These are phyloP conservation scores for Wickerhamomyces silvicola DNA, from an alignment of 805 yeast genomes.

Conservation along the genomic window DNA sequence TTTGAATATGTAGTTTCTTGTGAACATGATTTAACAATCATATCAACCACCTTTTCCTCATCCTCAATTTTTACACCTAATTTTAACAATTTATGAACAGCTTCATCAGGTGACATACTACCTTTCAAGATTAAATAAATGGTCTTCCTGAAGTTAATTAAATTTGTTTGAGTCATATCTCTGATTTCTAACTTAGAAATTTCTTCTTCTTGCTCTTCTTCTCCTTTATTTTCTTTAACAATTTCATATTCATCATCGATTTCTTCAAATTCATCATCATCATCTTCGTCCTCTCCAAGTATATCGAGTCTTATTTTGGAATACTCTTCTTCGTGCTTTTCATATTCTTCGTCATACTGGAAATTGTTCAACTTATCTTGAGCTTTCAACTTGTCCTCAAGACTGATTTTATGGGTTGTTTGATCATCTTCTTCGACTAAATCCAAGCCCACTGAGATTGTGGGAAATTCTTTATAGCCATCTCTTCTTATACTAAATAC, in stretches of 20 bases:
- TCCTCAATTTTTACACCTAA: conserved; percentile 36
- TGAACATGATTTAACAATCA: conserved; percentile 72
- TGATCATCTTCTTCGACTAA: conserved; percentile 60
- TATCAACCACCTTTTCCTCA: conserved; percentile 55
- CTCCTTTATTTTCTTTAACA: conserved; percentile 12
- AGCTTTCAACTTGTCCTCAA: conserved; percentile 45
- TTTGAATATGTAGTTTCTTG: conserved; percentile 86
- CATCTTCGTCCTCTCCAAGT: conserved; percentile 24
- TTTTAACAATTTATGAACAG: conserved; percentile 75
- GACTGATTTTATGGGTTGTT: conserved; percentile 45
- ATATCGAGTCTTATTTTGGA: conserved; percentile 23
- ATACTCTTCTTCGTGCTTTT: conserved; percentile 44
- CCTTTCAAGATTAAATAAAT: conserved; percentile 84
- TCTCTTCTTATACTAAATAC: conserved; percentile 45
- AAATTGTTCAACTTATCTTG: conserved; percentile 45
- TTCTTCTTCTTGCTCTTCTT: conserved; percentile 11
- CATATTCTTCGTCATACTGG: conserved; percentile 43
- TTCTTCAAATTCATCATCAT: conserved; percentile 40
- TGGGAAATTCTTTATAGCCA: conserved; percentile 33
- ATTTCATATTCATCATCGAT: conserved; percentile 18
- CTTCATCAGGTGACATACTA: conserved; percentile 87
- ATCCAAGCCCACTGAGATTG: conserved; percentile 44
- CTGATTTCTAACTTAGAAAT: conserved; percentile 26
- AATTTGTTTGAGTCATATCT: conserved; percentile 65
- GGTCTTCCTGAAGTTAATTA: conserved; percentile 61